Evolutionary conservation across 2,329 filamentous ascomycete genomes (phyloP).

Genomic region (Trichoderma afroharzianum): DNA sequence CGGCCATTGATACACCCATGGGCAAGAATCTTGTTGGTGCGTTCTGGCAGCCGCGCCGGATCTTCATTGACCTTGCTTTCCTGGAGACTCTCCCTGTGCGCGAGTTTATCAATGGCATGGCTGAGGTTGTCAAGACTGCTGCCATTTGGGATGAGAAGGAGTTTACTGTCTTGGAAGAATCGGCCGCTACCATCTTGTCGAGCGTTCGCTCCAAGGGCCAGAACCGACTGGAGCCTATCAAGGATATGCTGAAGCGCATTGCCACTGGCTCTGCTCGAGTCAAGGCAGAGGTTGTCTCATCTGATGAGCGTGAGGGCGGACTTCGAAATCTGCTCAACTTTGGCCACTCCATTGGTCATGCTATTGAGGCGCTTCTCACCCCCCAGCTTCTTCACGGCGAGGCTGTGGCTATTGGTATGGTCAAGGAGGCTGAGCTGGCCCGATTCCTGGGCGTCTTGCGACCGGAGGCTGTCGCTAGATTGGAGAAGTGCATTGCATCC

Average conservation of each 20-base stretch:
- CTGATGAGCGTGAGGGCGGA: conserved; percentile 90
- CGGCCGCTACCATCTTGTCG: conserved; percentile 69
- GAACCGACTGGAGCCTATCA: conserved; percentile 67
- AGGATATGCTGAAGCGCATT: conserved; percentile 67
- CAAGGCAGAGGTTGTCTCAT: conserved; percentile 91
- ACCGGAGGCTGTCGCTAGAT: conserved; percentile 80
- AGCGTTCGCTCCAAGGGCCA: conserved; percentile 33
- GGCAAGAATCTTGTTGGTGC: conserved; percentile 95
- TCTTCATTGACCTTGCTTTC: conserved; percentile 92
- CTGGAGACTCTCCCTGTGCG: conserved; percentile 84
- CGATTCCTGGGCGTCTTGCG: conserved; percentile 82
- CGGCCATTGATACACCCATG: conserved; percentile 91
- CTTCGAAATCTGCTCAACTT: conserved; percentile 94
- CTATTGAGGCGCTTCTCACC: conserved; percentile 90
- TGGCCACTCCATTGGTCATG: conserved; percentile 96
- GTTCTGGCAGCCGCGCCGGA: conserved; percentile 92
- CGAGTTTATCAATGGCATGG: conserved; percentile 98
- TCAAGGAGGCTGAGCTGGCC: conserved; percentile 92
- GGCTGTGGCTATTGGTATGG: conserved; percentile 95
- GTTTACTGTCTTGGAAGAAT: conserved; percentile 78
- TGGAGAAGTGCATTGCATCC: conserved; percentile 91
- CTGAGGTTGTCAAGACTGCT: conserved; percentile 95
- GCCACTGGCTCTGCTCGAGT: conserved; percentile 88
- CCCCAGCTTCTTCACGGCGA: conserved; percentile 95
- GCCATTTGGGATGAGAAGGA: conserved; percentile 92